Evolutionary conservation across 1,139 yeast genomes (phyloP), one percentile per base, ranked within the genome.

Genomic region (Meyerozyma elateridarum): DNA sequence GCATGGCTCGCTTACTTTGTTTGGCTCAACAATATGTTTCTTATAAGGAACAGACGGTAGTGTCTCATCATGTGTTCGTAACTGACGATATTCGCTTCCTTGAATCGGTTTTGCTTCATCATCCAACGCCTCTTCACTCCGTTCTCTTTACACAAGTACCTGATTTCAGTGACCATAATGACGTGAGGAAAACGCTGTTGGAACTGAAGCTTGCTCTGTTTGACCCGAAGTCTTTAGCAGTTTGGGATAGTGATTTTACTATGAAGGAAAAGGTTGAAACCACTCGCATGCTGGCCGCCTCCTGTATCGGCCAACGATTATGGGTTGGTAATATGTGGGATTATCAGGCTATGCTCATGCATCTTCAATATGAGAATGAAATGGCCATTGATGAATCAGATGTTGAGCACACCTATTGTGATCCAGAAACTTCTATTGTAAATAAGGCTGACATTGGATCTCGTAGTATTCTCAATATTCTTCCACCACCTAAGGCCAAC

Each of bases 241-340:
- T 39, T 11, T 84, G 94, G 93, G 88, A 82, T 46, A 65, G 76
- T 20, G 85, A 85, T 47, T 79, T 81, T 48, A 64, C 73, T 22
- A 69, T 78, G 36, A 78, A 83, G 46, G 97, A 89, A 51, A 77
- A 84, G 38, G 65, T 84, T 8, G 96, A 88, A 54, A 81, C 88
- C 39, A 67, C 87, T 3, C 75, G 76, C 49, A 84, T 89, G 91
- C 81, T 96, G 1, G 67, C 85, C 2, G 94, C 95, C 0, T 73
- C 93, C 0, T 67, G 64, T 12, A 60, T 84, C 3, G 56, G 61
- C 11, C 55, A 61, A 1, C 66, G 73, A 28, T 74, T 88, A 4
- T 89, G 89, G 89, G 67, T 81, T 30, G 97, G 97, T 1, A 89
- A 88, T 48, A 63, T 76, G 2, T 65, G 72, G 73, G 73, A 69